phyloP scores from a whole-genome alignment of 352 stramenopile genomes.

The Halophytophthora batemanensis region DNA sequence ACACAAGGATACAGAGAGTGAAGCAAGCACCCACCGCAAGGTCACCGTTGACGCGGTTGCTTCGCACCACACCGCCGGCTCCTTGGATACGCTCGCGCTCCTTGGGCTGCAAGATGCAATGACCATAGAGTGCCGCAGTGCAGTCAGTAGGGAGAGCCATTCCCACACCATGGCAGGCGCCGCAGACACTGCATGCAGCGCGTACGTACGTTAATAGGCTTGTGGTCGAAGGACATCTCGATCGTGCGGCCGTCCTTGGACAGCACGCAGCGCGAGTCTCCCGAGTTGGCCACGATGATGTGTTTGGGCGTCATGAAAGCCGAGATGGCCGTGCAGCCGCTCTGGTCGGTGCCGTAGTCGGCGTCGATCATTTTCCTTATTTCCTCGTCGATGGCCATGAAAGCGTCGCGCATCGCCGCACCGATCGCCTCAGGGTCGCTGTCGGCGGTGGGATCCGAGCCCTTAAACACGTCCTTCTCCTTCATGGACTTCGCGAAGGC shows the following conservation, averaged over 20 bases:
- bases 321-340: conserved; percentile 73
- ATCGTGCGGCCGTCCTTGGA: conserved; percentile 46
- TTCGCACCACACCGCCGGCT: conserved; percentile 64
- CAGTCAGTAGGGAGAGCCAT: too few species aligned
- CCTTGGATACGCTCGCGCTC: conserved; percentile 71
- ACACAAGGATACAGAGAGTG: too few species aligned
- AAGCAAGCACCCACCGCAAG: too few species aligned
- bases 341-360: conserved; percentile 58
- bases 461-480: conserved; percentile 31
- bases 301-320: conserved; percentile 62
- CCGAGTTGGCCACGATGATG: conserved; percentile 81
- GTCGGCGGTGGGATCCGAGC: conserved; percentile 24
- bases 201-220: conserved; percentile 80
- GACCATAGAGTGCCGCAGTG: neutral
- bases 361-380: conserved; percentile 52
- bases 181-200: neutral
- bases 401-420: conserved; percentile 53
- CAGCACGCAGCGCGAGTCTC: conserved; percentile 79
- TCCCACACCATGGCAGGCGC: conserved; percentile 24
- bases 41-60: conserved; percentile 82
- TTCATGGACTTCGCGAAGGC: conserved; percentile 37
- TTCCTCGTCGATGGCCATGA: conserved; percentile 59
- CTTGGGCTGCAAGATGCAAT: conserved; percentile 31
- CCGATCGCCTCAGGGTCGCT: conserved; percentile 54
- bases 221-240: conserved; percentile 90